Conservation (phyloP, 495 filamentous ascomycete species). For the Evansstolkia leycettana region DNA sequence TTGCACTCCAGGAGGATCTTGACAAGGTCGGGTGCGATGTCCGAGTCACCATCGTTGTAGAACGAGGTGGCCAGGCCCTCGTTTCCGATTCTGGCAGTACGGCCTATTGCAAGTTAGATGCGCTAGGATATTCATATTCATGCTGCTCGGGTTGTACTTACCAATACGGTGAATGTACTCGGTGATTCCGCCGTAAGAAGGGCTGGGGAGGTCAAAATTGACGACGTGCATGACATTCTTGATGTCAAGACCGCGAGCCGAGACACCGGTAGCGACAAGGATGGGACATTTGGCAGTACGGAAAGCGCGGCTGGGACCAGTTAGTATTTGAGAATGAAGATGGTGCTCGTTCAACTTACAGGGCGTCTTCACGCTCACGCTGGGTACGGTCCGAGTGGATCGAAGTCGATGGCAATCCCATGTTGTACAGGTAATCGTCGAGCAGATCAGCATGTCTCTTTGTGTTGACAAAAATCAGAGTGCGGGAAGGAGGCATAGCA, state of each 20-base stretch:
- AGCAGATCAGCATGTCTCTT: conserved; percentile 64
- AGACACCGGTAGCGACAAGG: conserved; percentile 72
- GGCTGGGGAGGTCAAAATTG: conserved; percentile 75
- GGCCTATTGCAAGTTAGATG: conserved; percentile 40
- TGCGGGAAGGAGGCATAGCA: conserved; percentile 57
- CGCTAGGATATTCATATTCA: conserved; percentile 5
- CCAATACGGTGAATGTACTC: conserved; percentile 94
- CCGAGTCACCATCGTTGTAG: conserved; percentile 60
- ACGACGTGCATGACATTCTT: conserved; percentile 79
- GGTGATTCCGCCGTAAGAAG: conserved; percentile 67
- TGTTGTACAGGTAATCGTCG: conserved; percentile 79
- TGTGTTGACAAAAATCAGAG: conserved; percentile 81
- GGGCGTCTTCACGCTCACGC: conserved; percentile 81
- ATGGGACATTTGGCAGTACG: conserved; percentile 60
- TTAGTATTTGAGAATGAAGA: background rate
- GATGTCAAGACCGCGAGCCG: conserved; percentile 85
- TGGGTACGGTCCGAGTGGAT: conserved; percentile 85
- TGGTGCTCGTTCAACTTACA: conserved; percentile 41
- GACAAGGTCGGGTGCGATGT: conserved; percentile 55
- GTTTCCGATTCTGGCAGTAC: conserved; percentile 89
- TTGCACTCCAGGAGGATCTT: conserved; percentile 69
- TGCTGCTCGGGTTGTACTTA: conserved; percentile 27
- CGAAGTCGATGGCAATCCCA: conserved; percentile 64
- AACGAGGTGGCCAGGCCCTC: conserved; percentile 79
- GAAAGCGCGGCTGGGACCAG: conserved; percentile 54